A percentile compares a stretch with the other conserved stretches of the same genome.
Conservation (phyloP, 805 yeast genomes). For the Teunomyces tritomae region DNA sequence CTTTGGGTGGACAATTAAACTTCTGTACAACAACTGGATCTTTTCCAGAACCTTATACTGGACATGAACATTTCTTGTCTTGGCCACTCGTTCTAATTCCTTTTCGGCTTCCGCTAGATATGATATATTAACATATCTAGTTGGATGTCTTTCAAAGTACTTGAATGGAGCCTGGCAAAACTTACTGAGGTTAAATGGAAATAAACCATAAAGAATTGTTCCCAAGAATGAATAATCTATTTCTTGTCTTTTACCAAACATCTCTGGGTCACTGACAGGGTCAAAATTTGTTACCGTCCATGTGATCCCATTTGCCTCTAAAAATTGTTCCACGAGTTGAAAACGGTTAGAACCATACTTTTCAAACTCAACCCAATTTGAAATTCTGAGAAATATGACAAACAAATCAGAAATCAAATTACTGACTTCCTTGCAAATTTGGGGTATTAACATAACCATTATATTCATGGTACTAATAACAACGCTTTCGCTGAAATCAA, state of each 20-base stretch:
- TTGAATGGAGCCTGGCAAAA: constrained; percentile 43
- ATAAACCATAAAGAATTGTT: constrained; percentile 55
- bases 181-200: constrained; percentile 46
- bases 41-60: constrained; percentile 5
- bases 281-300: constrained; percentile 21
- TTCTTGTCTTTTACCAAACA: constrained; percentile 4
- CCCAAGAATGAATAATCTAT: constrained; percentile 30
- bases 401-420: constrained; percentile 40
- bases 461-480: constrained; percentile 34
- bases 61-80: not conserved
- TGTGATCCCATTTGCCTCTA: constrained; percentile 5
- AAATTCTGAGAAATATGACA: constrained; percentile 42
- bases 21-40: constrained; percentile 25
- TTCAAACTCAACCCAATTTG: constrained; percentile 21
- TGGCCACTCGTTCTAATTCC: not conserved
- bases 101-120: not conserved
- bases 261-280: constrained; percentile 15
- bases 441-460: constrained; percentile 41
- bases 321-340: constrained; percentile 4
- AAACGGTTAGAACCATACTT: constrained; percentile 11
- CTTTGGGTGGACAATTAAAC: constrained; percentile 50
- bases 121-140: constrained; percentile 2
- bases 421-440: constrained; percentile 34
- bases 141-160: constrained; percentile 18
- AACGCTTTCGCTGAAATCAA: constrained; percentile 41